Evolutionary conservation across 345 rosid species (phyloP), one percentile per base, ranked within the genome.

Genomic region (Euphorbia pulcherrima): DNA sequence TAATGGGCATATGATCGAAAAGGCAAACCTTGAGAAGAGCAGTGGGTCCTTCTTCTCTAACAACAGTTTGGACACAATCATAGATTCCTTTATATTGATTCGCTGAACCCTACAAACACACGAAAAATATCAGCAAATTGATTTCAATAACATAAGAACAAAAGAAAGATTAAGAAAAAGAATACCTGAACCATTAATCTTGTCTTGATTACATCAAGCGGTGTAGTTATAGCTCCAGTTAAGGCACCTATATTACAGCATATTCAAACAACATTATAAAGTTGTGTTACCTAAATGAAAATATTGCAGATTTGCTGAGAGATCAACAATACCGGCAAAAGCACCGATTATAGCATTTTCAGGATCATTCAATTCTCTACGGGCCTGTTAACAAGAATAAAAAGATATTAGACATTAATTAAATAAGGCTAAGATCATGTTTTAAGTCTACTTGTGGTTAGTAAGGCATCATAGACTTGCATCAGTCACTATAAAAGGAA

Each of bases 141-240:
- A 16, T 51, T 18, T 59, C 58, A 71, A 24, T 13, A n/a, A 35
- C 17, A 17, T 44, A 20, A 65, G 44, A 21, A 44, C 5, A 29
- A 52, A 68, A 24, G 44, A 55, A 18, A 73, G 9, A 68, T 77
- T 61, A 7, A 0, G 53, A 29, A 46, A 58, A 7, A 0, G 53
- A 29, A 46, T 79, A 91, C 99, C 95, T 94, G 97, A 87, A 85
- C 82, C 99, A 94, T 94, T 78, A 91, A 77, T 60, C 99, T 89
- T 54, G 99, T 94, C 82, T 94, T 94, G 68, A 94, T 88, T 73
- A 94, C 97, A 78, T 91, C 99, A 14, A 89, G 96, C 8, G 99
- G 99, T 59, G 99, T 91, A 63, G 99, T 94, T 71, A 91, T 84
- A 51, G 97, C 99, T 78, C 97, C 99, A 14, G 99, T 94, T 59